Conservation (phyloP, 2,329 filamentous ascomycete genomes). For the Penicillium sp. region DNA sequence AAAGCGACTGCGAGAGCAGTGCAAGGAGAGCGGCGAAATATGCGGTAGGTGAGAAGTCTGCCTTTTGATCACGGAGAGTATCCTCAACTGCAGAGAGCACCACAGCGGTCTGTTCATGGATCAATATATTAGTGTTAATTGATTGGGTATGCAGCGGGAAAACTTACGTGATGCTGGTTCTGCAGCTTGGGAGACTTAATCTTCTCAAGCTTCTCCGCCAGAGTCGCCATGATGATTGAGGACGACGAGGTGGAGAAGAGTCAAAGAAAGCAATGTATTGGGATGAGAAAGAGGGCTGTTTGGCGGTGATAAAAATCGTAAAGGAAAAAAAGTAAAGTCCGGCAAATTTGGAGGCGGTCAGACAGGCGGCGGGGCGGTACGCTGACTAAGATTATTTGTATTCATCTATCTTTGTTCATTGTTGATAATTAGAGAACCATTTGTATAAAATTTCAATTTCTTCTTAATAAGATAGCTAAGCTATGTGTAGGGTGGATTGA, state of each 20-base stretch:
- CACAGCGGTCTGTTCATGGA: slow-evolving; percentile 53
- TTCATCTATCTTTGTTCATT: background rate
- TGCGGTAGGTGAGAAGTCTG: slow-evolving; percentile 77
- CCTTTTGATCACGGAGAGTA: slow-evolving; percentile 84
- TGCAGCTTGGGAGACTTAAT: slow-evolving; percentile 95
- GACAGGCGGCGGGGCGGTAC: background rate
- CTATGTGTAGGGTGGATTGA: background rate
- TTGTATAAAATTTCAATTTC: background rate
- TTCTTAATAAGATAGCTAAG: background rate
- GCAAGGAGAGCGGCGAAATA: slow-evolving; percentile 96
- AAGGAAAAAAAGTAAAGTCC: slow-evolving; percentile 13
- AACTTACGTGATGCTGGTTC: slow-evolving; percentile 82
- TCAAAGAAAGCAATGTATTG: slow-evolving; percentile 11
- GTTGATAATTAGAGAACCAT: background rate
- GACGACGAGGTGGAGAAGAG: slow-evolving; percentile 28
- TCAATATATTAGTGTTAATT: slow-evolving; percentile 11
- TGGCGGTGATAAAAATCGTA: slow-evolving; percentile 15
- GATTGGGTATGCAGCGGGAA: background rate
- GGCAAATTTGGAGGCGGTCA: slow-evolving; percentile 11
- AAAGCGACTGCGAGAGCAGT: slow-evolving; percentile 75
- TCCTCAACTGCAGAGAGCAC: slow-evolving; percentile 90
- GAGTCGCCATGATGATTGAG: slow-evolving; percentile 53
- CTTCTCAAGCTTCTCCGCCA: slow-evolving; percentile 93
- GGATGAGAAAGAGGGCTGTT: slow-evolving; percentile 11
- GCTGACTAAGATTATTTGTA: background rate